These are phyloP conservation scores for Brassica carinata DNA, from an alignment of 345 rosid genomes.

Conservation along the genomic window DNA sequence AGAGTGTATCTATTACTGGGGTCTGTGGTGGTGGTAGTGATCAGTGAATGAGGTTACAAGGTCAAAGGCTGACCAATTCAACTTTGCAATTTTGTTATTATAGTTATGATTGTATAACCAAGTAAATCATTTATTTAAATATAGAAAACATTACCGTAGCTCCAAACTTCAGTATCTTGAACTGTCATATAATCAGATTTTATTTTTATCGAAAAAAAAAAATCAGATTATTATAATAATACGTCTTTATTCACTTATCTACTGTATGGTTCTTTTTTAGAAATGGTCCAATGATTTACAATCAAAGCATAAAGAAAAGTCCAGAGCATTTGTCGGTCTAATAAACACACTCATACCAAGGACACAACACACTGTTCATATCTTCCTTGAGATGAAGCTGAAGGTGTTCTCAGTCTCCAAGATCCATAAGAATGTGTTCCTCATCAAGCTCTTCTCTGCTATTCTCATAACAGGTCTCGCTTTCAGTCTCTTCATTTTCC, in stretches of 20 bases:
- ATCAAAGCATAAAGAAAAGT: constrained; percentile 3
- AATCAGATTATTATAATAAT: not conserved
- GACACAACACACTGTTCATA: not conserved
- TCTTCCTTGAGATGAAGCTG: constrained; percentile 53
- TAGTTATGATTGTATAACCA: not conserved
- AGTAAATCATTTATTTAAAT: not conserved
- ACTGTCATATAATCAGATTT: not conserved
- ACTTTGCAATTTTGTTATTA: constrained; percentile 21
- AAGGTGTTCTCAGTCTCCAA: constrained; percentile 43
- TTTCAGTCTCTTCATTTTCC: constrained; percentile 52
- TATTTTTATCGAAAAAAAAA: no score
- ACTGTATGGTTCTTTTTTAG: constrained; percentile 18
- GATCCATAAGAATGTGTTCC: constrained; percentile 51
- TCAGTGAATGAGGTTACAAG: constrained; percentile 30
- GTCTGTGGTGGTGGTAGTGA: not conserved
- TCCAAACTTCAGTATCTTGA: not conserved
- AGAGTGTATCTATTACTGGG: constrained; percentile 24
- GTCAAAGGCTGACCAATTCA: constrained; percentile 80
- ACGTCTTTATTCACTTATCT: not conserved
- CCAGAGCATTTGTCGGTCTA: constrained; percentile 25
- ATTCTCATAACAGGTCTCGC: constrained; percentile 59
- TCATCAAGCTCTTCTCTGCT: constrained; percentile 54
- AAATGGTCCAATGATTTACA: constrained; percentile 35
- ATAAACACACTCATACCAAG: not conserved
- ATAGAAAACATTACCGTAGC: constrained; percentile 16